Evolutionary conservation across 2,329 filamentous ascomycete genomes (phyloP), one percentile per base, ranked within the genome.

Genomic region (Alternaria gansuensis): DNA sequence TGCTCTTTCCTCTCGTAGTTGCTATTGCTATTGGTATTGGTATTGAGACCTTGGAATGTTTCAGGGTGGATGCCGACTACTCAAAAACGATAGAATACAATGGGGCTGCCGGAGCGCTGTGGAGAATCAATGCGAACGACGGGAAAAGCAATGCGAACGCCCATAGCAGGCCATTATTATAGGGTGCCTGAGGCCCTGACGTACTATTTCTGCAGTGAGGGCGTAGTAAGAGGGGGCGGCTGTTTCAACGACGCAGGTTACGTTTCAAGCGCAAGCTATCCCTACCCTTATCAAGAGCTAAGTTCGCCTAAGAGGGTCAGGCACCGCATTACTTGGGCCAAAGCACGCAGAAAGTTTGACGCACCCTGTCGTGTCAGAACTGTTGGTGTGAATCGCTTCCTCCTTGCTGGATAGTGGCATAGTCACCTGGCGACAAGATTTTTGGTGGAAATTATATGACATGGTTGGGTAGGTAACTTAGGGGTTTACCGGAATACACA

Each of bases 161-260:
- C 55, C 49, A 55, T 56, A 62, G 26, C 34, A 40, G 34, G 37
- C 51, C 54, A 51, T 63, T 63, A 26, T 62, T 69, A 67, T 70
- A 68, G 3, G 23, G 26, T 24, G 28, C 43, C 26, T 21, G 14
- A 44, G 29, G 39, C 26, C 54, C 51, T 48, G 50, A 40, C 28
- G 34, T 37, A 51, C 51, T 33, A 46, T 45, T 43, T 44, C 48
- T 51, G 44, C 43, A 36, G 41, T 59, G 62, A 54, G 54, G 36
- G 49, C 56, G 46, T 48, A 39, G 28, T 44, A 48, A 51, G 54
- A 56, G 60, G 55, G 55, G 52, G 43, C 59, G 60, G 50, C 55
- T 62, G 66, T 69, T 70, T 70, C 65, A 40, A 65, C 37, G 37
- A 60, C 46, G 52, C 45, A 59, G 59, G 23, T 39, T 45, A 37